A percentile compares a stretch with the other conserved stretches of the same genome.
phyloP scores from a whole-genome alignment of 495 filamentous ascomycete species.

The Clavariopsis aquatica region DNA sequence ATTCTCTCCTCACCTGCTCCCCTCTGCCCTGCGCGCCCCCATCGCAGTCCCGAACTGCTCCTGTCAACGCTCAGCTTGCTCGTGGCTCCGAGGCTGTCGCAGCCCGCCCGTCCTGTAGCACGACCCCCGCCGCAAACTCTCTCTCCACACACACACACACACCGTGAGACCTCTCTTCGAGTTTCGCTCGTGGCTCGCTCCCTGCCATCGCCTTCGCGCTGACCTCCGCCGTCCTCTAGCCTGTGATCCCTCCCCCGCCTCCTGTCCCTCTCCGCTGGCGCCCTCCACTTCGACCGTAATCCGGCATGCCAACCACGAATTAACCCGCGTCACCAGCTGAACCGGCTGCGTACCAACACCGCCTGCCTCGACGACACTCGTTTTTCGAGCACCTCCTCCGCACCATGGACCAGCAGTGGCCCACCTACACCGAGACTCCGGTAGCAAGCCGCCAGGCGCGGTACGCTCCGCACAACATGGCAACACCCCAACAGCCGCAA shows the following conservation, averaged over 20 bases:
- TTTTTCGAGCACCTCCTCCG: conserved; percentile 5
- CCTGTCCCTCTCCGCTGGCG: conserved; percentile 4
- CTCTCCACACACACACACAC: no score
- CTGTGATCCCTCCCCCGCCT: background rate
- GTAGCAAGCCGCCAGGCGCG: conserved; percentile 38
- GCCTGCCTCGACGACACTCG: conserved; percentile 2
- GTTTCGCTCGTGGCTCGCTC: background rate
- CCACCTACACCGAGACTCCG: conserved; percentile 36
- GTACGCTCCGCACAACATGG: conserved; percentile 37
- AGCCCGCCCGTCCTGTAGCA: conserved; percentile 1
- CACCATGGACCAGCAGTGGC: conserved; percentile 40
- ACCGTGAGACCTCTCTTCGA: background rate
- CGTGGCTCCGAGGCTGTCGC: background rate
- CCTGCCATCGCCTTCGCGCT: conserved; percentile 1
- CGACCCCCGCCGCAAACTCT: conserved; percentile 2
- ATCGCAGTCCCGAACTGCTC: background rate
- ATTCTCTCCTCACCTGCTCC: background rate
- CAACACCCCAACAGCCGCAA: conserved; percentile 31
- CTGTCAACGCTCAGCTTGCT: background rate
- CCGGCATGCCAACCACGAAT: conserved; percentile 35
- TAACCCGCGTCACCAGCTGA: conserved; percentile 37
- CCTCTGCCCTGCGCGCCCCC: background rate
- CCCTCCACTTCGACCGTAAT: conserved; percentile 12
- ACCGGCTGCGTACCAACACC: conserved; percentile 29
- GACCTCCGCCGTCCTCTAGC: conserved; percentile 9